These are phyloP conservation scores for Saccharomycopsis sp. DNA, from an alignment of 805 yeast species.

Conservation along the genomic window DNA sequence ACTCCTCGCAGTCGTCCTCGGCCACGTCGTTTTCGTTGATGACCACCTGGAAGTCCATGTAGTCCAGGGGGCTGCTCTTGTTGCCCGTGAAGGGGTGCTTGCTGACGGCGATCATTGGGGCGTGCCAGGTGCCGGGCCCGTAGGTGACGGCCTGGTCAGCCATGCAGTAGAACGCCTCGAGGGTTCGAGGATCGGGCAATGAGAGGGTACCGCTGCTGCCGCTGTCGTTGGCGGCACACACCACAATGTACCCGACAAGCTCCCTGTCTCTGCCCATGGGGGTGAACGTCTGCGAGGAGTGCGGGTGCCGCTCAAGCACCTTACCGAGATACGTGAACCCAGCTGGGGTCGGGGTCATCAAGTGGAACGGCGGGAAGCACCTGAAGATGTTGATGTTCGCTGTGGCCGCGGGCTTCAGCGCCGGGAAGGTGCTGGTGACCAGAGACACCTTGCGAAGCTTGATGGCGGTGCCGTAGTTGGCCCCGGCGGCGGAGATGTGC, in stretches of 20 bases:
- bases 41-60: conserved; percentile 78
- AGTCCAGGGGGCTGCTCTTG: conserved; percentile 36
- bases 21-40: conserved; percentile 76
- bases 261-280: conserved; percentile 76
- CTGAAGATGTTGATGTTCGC: conserved; percentile 80
- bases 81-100: background rate
- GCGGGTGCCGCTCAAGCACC: conserved; percentile 87
- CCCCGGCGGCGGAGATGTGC: conserved; percentile 26
- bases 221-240: conserved; percentile 54
- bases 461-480: conserved; percentile 91
- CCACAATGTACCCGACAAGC: conserved; percentile 59
- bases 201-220: conserved; percentile 23
- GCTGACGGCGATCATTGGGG: conserved; percentile 75
- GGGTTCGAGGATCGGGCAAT: conserved; percentile 52
- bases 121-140: conserved; percentile 83
- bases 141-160: conserved; percentile 90
- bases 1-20: conserved; percentile 77
- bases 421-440: conserved; percentile 43
- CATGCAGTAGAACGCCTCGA: conserved; percentile 62
- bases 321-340: conserved; percentile 38
- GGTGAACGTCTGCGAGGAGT: conserved; percentile 78
- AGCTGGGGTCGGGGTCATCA: conserved; percentile 28
- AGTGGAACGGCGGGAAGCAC: conserved; percentile 66
- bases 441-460: conserved; percentile 71
- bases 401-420: conserved; percentile 34